Evolutionary conservation across 345 rosid genomes (phyloP), one percentile per base, ranked within the genome.

Genomic region (Hypericum perforatum): DNA sequence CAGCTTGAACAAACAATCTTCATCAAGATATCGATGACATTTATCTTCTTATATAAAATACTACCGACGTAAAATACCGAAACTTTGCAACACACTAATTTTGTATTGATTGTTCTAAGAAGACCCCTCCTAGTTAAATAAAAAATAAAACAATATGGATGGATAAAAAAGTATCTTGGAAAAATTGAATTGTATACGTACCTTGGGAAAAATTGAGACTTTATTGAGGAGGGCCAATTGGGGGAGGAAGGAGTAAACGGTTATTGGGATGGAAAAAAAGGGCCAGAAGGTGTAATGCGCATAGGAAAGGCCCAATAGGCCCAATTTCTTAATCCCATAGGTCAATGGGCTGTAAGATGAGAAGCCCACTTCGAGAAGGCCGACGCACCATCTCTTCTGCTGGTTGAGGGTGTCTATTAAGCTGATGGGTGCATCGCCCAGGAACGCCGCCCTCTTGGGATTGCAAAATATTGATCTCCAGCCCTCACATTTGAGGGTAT

Each of bases 331-430:
- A n/a, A 45, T 8, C 48, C 48, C n/a, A n/a, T 49, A 77, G 5
- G 69, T 83, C 9, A 82, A 0, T 5, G 89, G 64, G 57, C 65
- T 74, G 44, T 66, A 70, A 45, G 49, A 67, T 1, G 74, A 76
- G 42, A 79, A 62, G 16, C 11, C 16, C 10, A 81, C 78, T 62
- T 83, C 74, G 16, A 65, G 69, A 3, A 76, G 69, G 9, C 97
- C 95, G n/a, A 81, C 38, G 9, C 70, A 45, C 97, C 97, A 86
- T 68, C 97, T 65, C 55, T 78, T 83, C 13, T 54, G 59, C 57
- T 89, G 90, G 63, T 60, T 63, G 14, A 83, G 42, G 9, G 47
- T 0, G 53, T 81, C 97, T 13, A 69, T 7, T 32, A 83, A 69
- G 11, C 49, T 42, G 7, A 66, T 70, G 0, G 95, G 95, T 0